Conservation (phyloP, 2,329 filamentous ascomycete species). For the Colletotrichum sp. region DNA sequence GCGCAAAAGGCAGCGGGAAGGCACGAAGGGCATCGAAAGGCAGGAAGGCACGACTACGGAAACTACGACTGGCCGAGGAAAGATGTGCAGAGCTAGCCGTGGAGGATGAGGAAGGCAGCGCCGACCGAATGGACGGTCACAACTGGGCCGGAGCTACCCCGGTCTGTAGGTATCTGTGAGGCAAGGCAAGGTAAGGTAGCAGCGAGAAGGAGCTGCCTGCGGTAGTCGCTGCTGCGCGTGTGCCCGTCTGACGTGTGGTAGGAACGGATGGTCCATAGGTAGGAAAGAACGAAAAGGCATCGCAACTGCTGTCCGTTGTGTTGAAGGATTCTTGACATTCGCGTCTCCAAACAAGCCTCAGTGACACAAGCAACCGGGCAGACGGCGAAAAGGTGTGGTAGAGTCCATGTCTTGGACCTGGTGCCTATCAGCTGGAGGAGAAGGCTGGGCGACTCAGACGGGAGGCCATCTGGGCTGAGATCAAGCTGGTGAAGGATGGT, state of each 20-base stretch:
- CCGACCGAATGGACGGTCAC: background rate
- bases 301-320: background rate
- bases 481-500: background rate
- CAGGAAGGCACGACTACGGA: background rate
- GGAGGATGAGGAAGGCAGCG: background rate
- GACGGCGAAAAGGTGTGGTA: background rate
- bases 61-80: background rate
- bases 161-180: background rate
- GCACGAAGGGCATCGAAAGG: background rate
- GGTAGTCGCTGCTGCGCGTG: background rate
- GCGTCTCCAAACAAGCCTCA: background rate
- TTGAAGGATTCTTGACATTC: background rate
- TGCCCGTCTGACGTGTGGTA: background rate
- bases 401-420: background rate
- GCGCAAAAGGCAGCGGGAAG: background rate
- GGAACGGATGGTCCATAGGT: background rate
- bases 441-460: background rate
- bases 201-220: background rate
- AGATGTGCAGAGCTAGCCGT: background rate
- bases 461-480: background rate
- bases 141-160: conserved; percentile 4
- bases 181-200: background rate
- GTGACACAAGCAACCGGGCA: background rate
- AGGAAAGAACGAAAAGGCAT: background rate
- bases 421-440: background rate